Evolutionary conservation across 208 protist species (phyloP), one percentile per base, ranked within the genome.

Genomic region (Acanthamoeba healyi): DNA sequence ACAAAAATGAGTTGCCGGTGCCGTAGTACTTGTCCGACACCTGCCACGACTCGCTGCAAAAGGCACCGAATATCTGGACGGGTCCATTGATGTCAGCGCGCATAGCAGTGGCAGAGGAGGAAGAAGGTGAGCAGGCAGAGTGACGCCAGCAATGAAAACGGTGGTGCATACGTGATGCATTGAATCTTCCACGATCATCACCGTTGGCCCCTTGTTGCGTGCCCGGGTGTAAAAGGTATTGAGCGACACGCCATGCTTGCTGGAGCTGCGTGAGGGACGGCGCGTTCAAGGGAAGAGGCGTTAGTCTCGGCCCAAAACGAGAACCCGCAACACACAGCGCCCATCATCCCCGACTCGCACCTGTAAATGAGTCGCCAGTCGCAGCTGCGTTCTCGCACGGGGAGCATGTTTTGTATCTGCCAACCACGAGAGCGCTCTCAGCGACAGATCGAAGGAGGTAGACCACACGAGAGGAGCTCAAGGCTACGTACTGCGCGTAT

Each of bases 41-140:
- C 42, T 90, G 49, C 82, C 82, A 90, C 38, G 82, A 90, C 38
- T 90, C 82, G 38, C 54, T 72, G 38, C 82, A 90, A 26, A 90
- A 90, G 36, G 82, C 82, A 1, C 82, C 82, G 42, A 90, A 90
- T 90, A 90, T 46, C 82, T 90, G 38, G 22, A 34, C 38, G 49
- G 46, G 46, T 38, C 29, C 29, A 49, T 22, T 10, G 24, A 44
- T 10, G 15, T 26, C 15, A 32, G 19, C 24, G 6, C 10, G 9
- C 40, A 51, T 32, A 9, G 81, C 38, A 36, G 4, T 26, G 38
- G 36, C 22, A 24, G 32, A 61, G 5, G 54, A 24, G 17, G 5
- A 24, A 17, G 54, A 26, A 17, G 54, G 17, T 51, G 1, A 22
- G 19, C 26, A 22, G 51, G 51, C 17, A 22, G 51, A 19, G 4